Evolutionary conservation across 108 stramenopile genomes (phyloP), one percentile per base, ranked within the genome.

Genomic region (Conticribra guillardii): DNA sequence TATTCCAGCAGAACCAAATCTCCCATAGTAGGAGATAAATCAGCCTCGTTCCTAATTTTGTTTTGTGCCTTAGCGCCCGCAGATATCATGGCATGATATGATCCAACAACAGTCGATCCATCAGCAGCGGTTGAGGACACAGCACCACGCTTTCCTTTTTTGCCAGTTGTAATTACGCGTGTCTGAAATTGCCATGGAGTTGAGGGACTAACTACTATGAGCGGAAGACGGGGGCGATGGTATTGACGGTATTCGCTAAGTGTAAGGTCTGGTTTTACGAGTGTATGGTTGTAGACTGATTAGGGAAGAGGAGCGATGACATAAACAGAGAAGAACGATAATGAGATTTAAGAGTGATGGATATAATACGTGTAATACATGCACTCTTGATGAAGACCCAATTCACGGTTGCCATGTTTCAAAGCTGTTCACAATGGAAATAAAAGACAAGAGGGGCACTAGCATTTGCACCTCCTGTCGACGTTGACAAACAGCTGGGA

Each of bases 171-270:
- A 1, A 76, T 52, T 51, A 84, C 79, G 3, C 87, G 80, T 59
- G 92, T 88, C 50, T 87, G 84, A 48, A 95, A 91, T 76, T 92
- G 91, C 95, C 95, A 96, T 2, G 69, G 73, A 79, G 87, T 60
- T 11, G 76, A 63, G 0, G 84, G 83, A 58, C 81, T 81, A 1
- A 93, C 89, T 23, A 93, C 68, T 2, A 53, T 56, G 8, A 74
- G 59, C 0, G 89, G 89, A 21, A 96, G 70, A 37, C 87, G 85
- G 23, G 95, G 95, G 68, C 92, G 80, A 61, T 96, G 91, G 57
- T 81, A 93, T 65, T 93, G 87, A 45, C 92, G 77, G 55, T 87
- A 69, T 60, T 87, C 76, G 19, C 82, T 76, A 37, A 82, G 76
- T 5, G 85, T 67, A 11, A 93, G 60, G 33, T 91, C 90, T 4